Evolutionary conservation across 768 basidiomycete genomes (phyloP).

Genomic region (Mycena haematopus): DNA sequence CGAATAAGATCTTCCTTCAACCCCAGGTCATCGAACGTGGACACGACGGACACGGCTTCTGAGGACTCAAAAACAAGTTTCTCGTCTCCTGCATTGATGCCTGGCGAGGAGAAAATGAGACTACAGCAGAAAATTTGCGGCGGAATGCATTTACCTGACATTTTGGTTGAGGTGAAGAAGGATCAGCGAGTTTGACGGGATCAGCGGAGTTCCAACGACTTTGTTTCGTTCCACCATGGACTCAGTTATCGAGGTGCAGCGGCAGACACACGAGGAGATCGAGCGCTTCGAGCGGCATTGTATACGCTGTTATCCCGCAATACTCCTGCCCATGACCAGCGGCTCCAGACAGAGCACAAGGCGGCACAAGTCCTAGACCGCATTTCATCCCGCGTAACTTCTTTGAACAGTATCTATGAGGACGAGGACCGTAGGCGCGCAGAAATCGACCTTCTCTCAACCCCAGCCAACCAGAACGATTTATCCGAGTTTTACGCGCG

Average conservation of each 20-base stretch:
- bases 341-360: slow-evolving; percentile 83
- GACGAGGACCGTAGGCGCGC: slow-evolving; percentile 75
- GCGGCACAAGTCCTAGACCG: slow-evolving; percentile 89
- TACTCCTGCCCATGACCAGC: slow-evolving; percentile 64
- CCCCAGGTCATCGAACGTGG: slow-evolving; percentile 88
- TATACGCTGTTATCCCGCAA: slow-evolving; percentile 81
- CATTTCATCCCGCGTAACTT: slow-evolving; percentile 69
- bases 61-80: slow-evolving; percentile 97
- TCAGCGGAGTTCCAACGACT: slow-evolving; percentile 57
- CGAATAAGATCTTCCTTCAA: slow-evolving; percentile 95
- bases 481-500: slow-evolving; percentile 95
- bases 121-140: not conserved
- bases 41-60: slow-evolving; percentile 87
- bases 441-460: slow-evolving; percentile 71
- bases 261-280: slow-evolving; percentile 94
- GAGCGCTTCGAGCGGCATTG: slow-evolving; percentile 91
- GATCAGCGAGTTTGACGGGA: not conserved
- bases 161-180: slow-evolving; percentile 57
- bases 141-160: slow-evolving; percentile 34
- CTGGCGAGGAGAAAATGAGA: slow-evolving; percentile 40
- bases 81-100: slow-evolving; percentile 87
- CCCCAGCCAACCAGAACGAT: slow-evolving; percentile 66
- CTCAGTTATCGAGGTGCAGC: slow-evolving; percentile 91
- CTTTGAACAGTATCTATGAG: slow-evolving; percentile 76
- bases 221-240: slow-evolving; percentile 66